These are phyloP conservation scores for Suillus americanus DNA, from an alignment of 768 basidiomycete genomes.

Conservation along the genomic window DNA sequence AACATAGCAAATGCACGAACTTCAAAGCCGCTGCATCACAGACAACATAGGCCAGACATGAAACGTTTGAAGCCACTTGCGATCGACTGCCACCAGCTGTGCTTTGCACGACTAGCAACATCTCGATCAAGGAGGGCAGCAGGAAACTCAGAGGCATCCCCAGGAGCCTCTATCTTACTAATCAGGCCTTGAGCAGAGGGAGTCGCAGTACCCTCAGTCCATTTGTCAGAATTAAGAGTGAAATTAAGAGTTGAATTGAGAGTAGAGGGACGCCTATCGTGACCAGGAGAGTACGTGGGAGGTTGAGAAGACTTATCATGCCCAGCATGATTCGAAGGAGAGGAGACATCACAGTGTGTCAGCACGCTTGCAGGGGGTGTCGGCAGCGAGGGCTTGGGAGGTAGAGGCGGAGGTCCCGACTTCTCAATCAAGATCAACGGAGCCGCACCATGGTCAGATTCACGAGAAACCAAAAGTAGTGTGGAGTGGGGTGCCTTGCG, in stretches of 20 bases:
- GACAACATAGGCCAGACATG: background rate
- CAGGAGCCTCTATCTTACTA: constrained; percentile 22
- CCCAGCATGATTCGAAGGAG: constrained; percentile 12
- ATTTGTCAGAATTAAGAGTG: constrained; percentile 30
- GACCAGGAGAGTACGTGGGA: constrained; percentile 29
- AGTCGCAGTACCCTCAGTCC: constrained; percentile 19
- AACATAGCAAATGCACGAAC: background rate
- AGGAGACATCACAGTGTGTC: constrained; percentile 26
- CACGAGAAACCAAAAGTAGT: constrained; percentile 20
- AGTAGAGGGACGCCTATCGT: constrained; percentile 28
- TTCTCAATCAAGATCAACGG: constrained; percentile 19
- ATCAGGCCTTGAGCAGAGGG: constrained; percentile 25
- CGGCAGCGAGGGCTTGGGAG: constrained; percentile 29
- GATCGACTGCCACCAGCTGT: background rate
- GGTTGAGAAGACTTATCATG: constrained; percentile 21
- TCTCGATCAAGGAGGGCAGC: background rate
- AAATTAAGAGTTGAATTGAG: constrained; percentile 5
- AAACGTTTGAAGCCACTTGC: constrained; percentile 1
- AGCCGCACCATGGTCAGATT: constrained; percentile 15
- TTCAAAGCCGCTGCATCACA: background rate
- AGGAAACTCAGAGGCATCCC: constrained; percentile 16
- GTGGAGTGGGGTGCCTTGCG: constrained; percentile 27
- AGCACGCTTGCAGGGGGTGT: constrained; percentile 28
- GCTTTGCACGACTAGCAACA: background rate
- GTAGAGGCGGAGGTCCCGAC: constrained; percentile 18